A percentile compares a stretch with the other conserved stretches of the same genome.
These are phyloP conservation scores for Mucor velutinosus DNA, from an alignment of 371 early-diverging fungal genomes.

Conservation along the genomic window DNA sequence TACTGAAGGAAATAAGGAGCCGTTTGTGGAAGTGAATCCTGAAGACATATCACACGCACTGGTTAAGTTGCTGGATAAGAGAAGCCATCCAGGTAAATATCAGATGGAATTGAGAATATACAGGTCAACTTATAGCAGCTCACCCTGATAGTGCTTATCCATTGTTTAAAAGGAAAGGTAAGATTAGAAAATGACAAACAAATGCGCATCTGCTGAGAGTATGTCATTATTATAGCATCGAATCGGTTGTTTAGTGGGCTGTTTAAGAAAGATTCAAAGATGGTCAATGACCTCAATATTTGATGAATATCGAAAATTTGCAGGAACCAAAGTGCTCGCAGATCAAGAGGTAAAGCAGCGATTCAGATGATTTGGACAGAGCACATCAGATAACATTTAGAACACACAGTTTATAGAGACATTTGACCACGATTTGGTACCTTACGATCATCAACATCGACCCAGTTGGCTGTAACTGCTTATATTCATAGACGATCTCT, in stretches of 20 bases:
- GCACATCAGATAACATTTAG: neutral
- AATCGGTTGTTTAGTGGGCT: conserved; percentile 93
- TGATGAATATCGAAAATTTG: conserved; percentile 93
- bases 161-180: conserved; percentile 95
- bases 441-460: conserved; percentile 51
- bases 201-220: neutral
- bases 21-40: conserved; percentile 88
- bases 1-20: conserved; percentile 93
- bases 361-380: neutral
- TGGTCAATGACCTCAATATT: conserved; percentile 96
- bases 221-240: conserved; percentile 65
- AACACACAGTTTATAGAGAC: conserved; percentile 70
- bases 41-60: conserved; percentile 78
- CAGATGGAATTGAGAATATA: neutral
- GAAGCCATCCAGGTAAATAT: conserved; percentile 73
- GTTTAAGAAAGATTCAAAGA: conserved; percentile 88
- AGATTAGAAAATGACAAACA: neutral
- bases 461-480: conserved; percentile 54
- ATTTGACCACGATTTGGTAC: conserved; percentile 60
- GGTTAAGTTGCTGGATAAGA: conserved; percentile 72
- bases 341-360: conserved; percentile 82
- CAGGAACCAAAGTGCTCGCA: conserved; percentile 88
- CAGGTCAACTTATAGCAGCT: neutral
- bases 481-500: neutral
- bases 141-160: conserved; percentile 66